Base-by-base conservation (phyloP, 768 basidiomycete species). In the Russula dissimulans region DNA sequence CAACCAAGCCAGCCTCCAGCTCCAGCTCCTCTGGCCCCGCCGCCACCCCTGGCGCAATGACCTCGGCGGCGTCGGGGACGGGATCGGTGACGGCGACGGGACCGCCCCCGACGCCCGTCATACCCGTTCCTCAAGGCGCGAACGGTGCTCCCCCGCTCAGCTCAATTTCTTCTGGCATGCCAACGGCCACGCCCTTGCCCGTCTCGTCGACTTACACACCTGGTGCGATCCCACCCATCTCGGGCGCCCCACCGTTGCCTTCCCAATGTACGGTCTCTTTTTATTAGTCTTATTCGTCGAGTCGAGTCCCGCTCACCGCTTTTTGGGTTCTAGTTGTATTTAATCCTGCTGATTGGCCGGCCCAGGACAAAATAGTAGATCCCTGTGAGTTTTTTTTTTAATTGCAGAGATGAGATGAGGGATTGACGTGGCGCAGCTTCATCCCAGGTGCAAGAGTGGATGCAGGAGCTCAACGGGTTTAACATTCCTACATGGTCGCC, bases 401-500 rank as follows among this genome's bases (percentile, higher is more conserved):
- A 32, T 22, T 5, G 12, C 29, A 4, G 5, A 55, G 26, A 32
- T 18, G 34, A 51, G 15, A 15, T 46, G 22, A 57, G 3, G 10
- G 7, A 38, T 22, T 17, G 18, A 15, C 6, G 22, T 46, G 38
- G 65, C 45, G 56, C 57, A 80, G 83, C 79, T 70, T 81, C 83
- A 8, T 66, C 74, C 2, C 79, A 90, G 60, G 88, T 93, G n/a
- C 62, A 77, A 39, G 67, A 76, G 61, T 93, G 91, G 91, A 73
- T 91, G 81, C 76, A 81, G 66, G 87, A 91, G 67, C 77, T 94
- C 29, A 76, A 89, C 29, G 86, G 87, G 1, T 77, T 76, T 59
- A 54, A 83, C 61, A 87, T 93, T 60, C 92, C 92, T 1, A 66
- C 82, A 60, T 66, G 87, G 26, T n/a, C 69, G 8, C 81, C 81